phyloP scores from a whole-genome alignment of 2,329 filamentous ascomycete species.

The Aspergillus latus region DNA sequence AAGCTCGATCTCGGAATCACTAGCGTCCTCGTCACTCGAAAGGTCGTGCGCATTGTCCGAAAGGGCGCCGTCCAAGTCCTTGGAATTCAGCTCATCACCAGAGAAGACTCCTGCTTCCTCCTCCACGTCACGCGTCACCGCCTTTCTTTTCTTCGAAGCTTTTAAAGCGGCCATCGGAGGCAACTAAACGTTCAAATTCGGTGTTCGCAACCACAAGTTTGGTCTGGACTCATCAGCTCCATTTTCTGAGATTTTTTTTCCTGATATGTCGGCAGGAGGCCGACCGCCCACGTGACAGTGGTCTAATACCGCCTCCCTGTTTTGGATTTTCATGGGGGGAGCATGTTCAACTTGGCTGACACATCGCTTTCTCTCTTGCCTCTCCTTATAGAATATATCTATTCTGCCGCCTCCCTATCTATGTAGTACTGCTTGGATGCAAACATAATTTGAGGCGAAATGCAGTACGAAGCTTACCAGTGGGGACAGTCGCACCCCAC shows the following conservation, averaged over 20 bases:
- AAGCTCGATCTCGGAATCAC: slow-evolving; percentile 54
- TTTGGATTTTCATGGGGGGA: slow-evolving; percentile 21
- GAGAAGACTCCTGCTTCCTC: slow-evolving; percentile 53
- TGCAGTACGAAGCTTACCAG: slow-evolving; percentile 15
- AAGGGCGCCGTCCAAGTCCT: slow-evolving; percentile 44
- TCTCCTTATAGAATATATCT: slow-evolving; percentile 15
- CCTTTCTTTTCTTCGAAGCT: slow-evolving; percentile 64
- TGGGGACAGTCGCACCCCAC: slow-evolving; percentile 13
- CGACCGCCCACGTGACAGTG: slow-evolving; percentile 40
- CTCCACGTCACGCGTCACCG: slow-evolving; percentile 55
- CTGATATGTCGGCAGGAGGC: neutral
- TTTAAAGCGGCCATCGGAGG: slow-evolving; percentile 38
- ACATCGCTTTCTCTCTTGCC: neutral
- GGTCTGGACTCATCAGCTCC: neutral
- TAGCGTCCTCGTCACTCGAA: slow-evolving; percentile 39
- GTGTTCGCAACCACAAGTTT: neutral
- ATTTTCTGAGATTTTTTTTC: neutral
- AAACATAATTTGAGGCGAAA: slow-evolving; percentile 1
- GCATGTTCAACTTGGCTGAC: neutral
- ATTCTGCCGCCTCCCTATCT: neutral
- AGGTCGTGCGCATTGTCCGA: slow-evolving; percentile 44
- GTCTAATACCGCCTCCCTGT: slow-evolving; percentile 24
- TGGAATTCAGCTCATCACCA: slow-evolving; percentile 59
- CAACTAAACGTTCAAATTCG: neutral
- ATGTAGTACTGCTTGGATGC: neutral